Conservation (phyloP, 352 stramenopile genomes). For the Globisporangium viniferum region DNA sequence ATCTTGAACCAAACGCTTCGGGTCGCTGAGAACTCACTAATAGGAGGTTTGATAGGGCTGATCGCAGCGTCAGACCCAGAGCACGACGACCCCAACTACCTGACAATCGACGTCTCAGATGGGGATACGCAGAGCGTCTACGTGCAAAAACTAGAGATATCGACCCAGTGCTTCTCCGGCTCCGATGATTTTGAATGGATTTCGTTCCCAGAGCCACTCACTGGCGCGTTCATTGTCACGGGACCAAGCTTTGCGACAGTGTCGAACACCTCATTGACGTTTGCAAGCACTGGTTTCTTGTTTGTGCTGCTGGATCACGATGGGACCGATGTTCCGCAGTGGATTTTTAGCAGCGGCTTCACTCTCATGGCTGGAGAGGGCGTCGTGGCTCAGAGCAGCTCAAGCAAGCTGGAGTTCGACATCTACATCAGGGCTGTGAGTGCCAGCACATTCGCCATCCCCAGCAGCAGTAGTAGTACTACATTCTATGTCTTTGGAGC, state of each 20-base stretch:
- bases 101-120: neutral
- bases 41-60: neutral
- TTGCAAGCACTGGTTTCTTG: slow-evolving; percentile 1
- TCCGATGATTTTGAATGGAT: slow-evolving; percentile 15
- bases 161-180: neutral
- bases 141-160: slow-evolving; percentile 2
- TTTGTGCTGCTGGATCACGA: slow-evolving; percentile 12
- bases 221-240: slow-evolving; percentile 6
- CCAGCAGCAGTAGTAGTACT: neutral
- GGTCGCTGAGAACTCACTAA: slow-evolving; percentile 31
- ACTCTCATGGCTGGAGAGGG: slow-evolving; percentile 4
- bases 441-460: slow-evolving; percentile 2
- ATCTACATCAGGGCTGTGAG: slow-evolving; percentile 16
- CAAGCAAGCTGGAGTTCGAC: slow-evolving; percentile 24
- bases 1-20: slow-evolving; percentile 25
- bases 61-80: slow-evolving; percentile 4
- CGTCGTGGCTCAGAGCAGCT: slow-evolving; percentile 26
- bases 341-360: slow-evolving; percentile 5
- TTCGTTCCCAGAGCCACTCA: slow-evolving; percentile 1
- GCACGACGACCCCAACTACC: slow-evolving; percentile 5
- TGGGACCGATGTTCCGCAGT: neutral
- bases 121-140: neutral
- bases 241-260: neutral
- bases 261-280: neutral
- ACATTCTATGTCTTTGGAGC: slow-evolving; percentile 29